These are phyloP conservation scores for Syncephalastrum monosporum DNA, from an alignment of 371 early-diverging fungal genomes.

Conservation along the genomic window DNA sequence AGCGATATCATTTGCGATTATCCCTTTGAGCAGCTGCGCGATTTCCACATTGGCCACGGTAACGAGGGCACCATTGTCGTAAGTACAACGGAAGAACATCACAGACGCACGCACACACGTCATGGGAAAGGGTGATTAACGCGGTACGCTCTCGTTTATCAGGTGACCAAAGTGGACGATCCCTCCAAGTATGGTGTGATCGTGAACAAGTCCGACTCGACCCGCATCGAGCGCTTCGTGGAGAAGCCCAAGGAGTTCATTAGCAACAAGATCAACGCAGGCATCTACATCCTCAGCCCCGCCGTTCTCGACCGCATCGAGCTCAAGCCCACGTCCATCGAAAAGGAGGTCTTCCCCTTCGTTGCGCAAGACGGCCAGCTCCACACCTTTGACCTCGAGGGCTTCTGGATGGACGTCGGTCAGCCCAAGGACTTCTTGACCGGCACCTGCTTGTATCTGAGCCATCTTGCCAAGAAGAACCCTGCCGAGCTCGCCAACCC, in stretches of 20 bases:
- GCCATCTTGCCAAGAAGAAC: slow-evolving; percentile 73
- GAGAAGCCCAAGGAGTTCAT: slow-evolving; percentile 98
- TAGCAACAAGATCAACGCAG: slow-evolving; percentile 99
- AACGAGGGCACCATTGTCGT: slow-evolving; percentile 93
- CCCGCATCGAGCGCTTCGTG: slow-evolving; percentile 92
- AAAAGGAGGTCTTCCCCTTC: slow-evolving; percentile 97
- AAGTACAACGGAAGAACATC: slow-evolving; percentile 20
- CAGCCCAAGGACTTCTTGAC: slow-evolving; percentile 99
- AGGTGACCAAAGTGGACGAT: slow-evolving; percentile 98
- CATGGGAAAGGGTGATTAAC: not conserved
- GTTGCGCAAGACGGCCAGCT: slow-evolving; percentile 90
- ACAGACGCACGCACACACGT: too few relatives aligned
- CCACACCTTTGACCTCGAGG: slow-evolving; percentile 92
- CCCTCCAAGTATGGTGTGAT: slow-evolving; percentile 99
- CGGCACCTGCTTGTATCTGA: slow-evolving; percentile 94
- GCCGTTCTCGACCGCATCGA: slow-evolving; percentile 91
- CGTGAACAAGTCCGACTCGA: slow-evolving; percentile 70
- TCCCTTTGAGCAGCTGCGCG: slow-evolving; percentile 90
- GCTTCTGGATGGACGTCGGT: slow-evolving; percentile 99
- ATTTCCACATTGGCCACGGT: slow-evolving; percentile 89
- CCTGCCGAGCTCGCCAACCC: slow-evolving; percentile 76
- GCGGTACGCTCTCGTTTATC: slow-evolving; percentile 1
- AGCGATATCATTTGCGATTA: slow-evolving; percentile 99
- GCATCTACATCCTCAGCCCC: slow-evolving; percentile 97
- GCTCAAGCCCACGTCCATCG: slow-evolving; percentile 94